Percentiles rank a stretch among this genome's conserved stretches.
These are phyloP conservation scores for Chaetoscypha palmicola DNA, from an alignment of 2,329 filamentous ascomycete genomes.

Conservation along the genomic window DNA sequence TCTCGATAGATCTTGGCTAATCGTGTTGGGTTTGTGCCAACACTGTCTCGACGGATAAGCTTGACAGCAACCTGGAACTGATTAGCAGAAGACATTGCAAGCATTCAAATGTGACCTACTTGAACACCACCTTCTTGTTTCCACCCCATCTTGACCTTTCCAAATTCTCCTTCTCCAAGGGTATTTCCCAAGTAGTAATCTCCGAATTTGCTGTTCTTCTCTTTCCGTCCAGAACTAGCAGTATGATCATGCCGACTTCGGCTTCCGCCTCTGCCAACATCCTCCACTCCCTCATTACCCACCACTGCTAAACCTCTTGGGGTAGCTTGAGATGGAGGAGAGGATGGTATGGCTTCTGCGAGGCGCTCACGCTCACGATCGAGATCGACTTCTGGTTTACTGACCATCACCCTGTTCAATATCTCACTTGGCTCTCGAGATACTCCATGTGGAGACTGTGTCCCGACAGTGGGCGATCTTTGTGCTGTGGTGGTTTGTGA, in stretches of 20 bases:
- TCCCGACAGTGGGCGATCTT: slow-evolving; percentile 35
- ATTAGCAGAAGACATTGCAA: not conserved
- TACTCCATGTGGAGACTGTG: slow-evolving; percentile 50
- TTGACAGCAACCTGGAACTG: slow-evolving; percentile 85
- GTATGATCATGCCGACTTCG: slow-evolving; percentile 54
- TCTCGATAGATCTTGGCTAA: slow-evolving; percentile 97
- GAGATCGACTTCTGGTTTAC: slow-evolving; percentile 67
- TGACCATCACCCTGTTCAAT: slow-evolving; percentile 69
- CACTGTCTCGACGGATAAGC: slow-evolving; percentile 83
- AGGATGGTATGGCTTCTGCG: slow-evolving; percentile 47
- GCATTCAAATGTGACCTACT: slow-evolving; percentile 36
- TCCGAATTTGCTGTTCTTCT: slow-evolving; percentile 84
- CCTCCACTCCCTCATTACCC: slow-evolving; percentile 42
- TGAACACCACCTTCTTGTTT: slow-evolving; percentile 89
- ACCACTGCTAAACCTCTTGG: slow-evolving; percentile 42
- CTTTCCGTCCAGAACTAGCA: slow-evolving; percentile 36
- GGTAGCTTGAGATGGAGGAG: slow-evolving; percentile 37
- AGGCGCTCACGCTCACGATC: slow-evolving; percentile 65
- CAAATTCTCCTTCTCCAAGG: slow-evolving; percentile 95
- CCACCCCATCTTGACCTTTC: slow-evolving; percentile 98
- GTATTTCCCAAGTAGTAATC: slow-evolving; percentile 95
- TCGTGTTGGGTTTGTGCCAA: slow-evolving; percentile 81
- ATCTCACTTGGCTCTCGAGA: slow-evolving; percentile 73
- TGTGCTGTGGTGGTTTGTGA: slow-evolving; percentile 31
- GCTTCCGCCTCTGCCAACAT: slow-evolving; percentile 34